Evolutionary conservation across 306 rosid genomes (phyloP).

Genomic region (Acacia melanoxylon): DNA sequence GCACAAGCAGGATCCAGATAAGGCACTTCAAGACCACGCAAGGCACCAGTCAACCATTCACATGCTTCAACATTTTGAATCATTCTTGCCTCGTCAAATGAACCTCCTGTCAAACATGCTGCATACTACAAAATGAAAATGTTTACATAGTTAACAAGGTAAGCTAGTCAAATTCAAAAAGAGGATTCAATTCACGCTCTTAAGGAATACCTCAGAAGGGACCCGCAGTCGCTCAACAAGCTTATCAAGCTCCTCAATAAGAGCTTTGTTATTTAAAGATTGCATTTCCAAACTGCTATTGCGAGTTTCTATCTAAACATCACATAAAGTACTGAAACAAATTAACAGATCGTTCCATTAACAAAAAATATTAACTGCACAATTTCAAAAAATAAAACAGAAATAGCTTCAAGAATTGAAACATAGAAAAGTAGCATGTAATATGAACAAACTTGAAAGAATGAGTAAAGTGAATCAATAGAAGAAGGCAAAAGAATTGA

Average conservation of each 20-base stretch:
- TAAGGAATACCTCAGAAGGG: slow-evolving; percentile 83
- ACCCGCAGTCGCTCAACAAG: slow-evolving; percentile 79
- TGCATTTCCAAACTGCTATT: slow-evolving; percentile 92
- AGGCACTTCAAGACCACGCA: slow-evolving; percentile 80
- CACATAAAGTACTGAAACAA: slow-evolving; percentile 29
- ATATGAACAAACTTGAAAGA: no score
- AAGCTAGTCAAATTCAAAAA: slow-evolving; percentile 21
- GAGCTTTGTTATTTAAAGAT: slow-evolving; percentile 92
- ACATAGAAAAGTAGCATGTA: no score
- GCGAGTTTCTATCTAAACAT: slow-evolving; percentile 89
- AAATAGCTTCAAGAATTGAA: no score
- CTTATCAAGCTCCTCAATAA: slow-evolving; percentile 91
- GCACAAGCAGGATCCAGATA: slow-evolving; percentile 74
- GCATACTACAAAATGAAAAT: slow-evolving; percentile 69
- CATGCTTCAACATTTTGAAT: slow-evolving; percentile 96
- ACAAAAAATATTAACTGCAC: slow-evolving; percentile 17
- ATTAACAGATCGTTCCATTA: slow-evolving; percentile 21
- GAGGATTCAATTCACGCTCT: slow-evolving; percentile 14
- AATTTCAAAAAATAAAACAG: slow-evolving; percentile 11
- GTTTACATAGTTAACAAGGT: slow-evolving; percentile 26
- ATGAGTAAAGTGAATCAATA: no score
- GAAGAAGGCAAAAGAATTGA: no score
- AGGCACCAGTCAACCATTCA: slow-evolving; percentile 91
- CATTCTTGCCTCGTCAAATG: slow-evolving; percentile 90
- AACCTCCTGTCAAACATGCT: slow-evolving; percentile 83